Evolutionary conservation across 1,284 basidiomycete genomes (phyloP).

Genomic region (Boletellus deceptivus): DNA sequence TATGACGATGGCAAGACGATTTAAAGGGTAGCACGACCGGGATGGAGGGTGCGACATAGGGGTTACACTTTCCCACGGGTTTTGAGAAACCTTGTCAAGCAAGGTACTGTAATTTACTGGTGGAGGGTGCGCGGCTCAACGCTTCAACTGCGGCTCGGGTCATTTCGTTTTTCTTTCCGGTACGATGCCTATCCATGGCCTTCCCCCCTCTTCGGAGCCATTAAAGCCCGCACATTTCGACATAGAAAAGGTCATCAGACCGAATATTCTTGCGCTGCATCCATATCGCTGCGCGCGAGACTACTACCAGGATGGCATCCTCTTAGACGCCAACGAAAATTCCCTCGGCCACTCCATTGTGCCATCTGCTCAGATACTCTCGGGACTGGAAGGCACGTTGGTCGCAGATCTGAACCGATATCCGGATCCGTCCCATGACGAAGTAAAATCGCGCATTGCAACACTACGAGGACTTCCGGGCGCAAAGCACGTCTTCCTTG

Average conservation of each 20-base stretch:
- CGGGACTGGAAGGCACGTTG: constrained; percentile 36
- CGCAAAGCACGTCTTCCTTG: constrained; percentile 82
- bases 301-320: constrained; percentile 89
- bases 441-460: constrained; percentile 79
- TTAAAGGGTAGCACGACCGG: too few species aligned
- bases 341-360: constrained; percentile 86
- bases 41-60: too few species aligned
- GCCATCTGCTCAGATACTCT: constrained; percentile 25
- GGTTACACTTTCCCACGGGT: too few species aligned
- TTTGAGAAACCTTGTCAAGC: too few species aligned
- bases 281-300: constrained; percentile 97
- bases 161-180: not conserved
- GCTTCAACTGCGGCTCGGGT: too few species aligned
- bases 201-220: constrained; percentile 41
- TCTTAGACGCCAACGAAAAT: constrained; percentile 99
- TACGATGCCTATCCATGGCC: constrained; percentile 48
- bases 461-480: constrained; percentile 65
- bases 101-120: too few species aligned
- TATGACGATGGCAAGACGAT: too few species aligned
- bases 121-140: too few species aligned
- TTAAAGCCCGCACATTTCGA: constrained; percentile 74
- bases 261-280: constrained; percentile 89
- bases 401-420: constrained; percentile 76
- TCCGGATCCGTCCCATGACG: constrained; percentile 80
- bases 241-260: constrained; percentile 82